Evolutionary conservation across 2,329 filamentous ascomycete species (phyloP).

Genomic region (Hyphodiscus sp.): DNA sequence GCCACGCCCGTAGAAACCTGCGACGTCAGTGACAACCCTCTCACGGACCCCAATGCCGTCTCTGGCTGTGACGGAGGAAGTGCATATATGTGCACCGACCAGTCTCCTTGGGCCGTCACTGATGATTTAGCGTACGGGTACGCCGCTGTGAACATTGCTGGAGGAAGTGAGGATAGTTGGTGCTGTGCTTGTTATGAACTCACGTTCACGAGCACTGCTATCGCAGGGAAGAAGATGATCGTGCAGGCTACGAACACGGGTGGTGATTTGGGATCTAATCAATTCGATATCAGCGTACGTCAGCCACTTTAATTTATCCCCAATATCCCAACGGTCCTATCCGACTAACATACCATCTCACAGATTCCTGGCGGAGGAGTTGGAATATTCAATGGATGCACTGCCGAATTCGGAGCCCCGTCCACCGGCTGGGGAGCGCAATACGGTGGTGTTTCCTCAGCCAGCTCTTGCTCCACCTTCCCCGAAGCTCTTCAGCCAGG

Average conservation of each 20-base stretch:
- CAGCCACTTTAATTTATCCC: no score
- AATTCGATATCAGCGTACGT: conserved; percentile 46
- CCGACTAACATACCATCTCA: no score
- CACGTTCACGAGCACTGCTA: conserved; percentile 40
- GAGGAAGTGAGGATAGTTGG: conserved; percentile 44
- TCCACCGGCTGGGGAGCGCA: conserved; percentile 37
- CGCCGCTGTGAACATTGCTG: background rate
- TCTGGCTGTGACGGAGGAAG: conserved; percentile 51
- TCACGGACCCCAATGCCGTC: conserved; percentile 36
- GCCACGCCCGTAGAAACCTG: conserved; percentile 23
- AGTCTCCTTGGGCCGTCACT: conserved; percentile 55
- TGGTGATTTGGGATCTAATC: conserved; percentile 47
- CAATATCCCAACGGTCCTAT: no score
- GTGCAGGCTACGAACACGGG: conserved; percentile 60
- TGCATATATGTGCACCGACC: conserved; percentile 54
- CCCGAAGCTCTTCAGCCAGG: conserved; percentile 37
- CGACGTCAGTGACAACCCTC: conserved; percentile 43
- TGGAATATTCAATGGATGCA: conserved; percentile 48
- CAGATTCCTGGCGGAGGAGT: conserved; percentile 50
- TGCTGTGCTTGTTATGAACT: conserved; percentile 59
- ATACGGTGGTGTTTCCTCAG: conserved; percentile 41
- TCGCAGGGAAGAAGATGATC: conserved; percentile 55
- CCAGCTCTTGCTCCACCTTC: conserved; percentile 37
- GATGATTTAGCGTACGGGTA: conserved; percentile 38
- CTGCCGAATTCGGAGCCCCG: conserved; percentile 39